Percentiles rank a stretch among this genome's conserved stretches.
Conservation (phyloP, 1,284 basidiomycete species). For the Puccinia brachypodii region DNA sequence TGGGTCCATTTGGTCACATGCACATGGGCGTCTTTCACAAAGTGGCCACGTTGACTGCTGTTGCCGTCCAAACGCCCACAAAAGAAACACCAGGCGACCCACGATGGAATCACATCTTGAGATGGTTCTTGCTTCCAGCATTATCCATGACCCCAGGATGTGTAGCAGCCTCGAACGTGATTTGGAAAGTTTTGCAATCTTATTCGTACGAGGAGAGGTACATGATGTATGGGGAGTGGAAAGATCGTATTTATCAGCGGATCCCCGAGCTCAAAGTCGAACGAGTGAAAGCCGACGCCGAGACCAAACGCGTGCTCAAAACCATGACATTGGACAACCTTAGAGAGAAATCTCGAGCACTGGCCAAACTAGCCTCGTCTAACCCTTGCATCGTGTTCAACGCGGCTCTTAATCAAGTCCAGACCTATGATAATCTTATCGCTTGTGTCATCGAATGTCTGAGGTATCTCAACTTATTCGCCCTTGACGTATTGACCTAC, state of each 20-base stretch:
- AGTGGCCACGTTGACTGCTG: conserved; percentile 55
- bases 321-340: conserved; percentile 73
- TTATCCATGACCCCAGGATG: conserved; percentile 80
- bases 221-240: conserved; percentile 94
- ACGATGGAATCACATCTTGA: conserved; percentile 74
- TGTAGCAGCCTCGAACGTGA: conserved; percentile 78
- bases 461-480: conserved; percentile 83
- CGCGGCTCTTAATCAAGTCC: conserved; percentile 87
- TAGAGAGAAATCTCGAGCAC: conserved; percentile 75
- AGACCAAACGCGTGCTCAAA: conserved; percentile 72
- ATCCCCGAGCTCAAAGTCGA: conserved; percentile 58
- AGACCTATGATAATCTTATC: conserved; percentile 94
- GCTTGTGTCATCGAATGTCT: conserved; percentile 86
- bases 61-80: conserved; percentile 54
- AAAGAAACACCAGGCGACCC: conserved; percentile 53
- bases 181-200: conserved; percentile 79
- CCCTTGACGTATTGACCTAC: conserved; percentile 89
- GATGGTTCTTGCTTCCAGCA: conserved; percentile 79
- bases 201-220: conserved; percentile 79
- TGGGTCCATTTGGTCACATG: conserved; percentile 73
- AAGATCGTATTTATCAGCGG: conserved; percentile 64
- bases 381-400: conserved; percentile 91
- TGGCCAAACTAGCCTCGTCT: conserved; percentile 91
- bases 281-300: conserved; percentile 62
- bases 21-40: conserved; percentile 67